Evolutionary conservation across 1,284 basidiomycete genomes (phyloP).

Genomic region (Marasmius sp.): DNA sequence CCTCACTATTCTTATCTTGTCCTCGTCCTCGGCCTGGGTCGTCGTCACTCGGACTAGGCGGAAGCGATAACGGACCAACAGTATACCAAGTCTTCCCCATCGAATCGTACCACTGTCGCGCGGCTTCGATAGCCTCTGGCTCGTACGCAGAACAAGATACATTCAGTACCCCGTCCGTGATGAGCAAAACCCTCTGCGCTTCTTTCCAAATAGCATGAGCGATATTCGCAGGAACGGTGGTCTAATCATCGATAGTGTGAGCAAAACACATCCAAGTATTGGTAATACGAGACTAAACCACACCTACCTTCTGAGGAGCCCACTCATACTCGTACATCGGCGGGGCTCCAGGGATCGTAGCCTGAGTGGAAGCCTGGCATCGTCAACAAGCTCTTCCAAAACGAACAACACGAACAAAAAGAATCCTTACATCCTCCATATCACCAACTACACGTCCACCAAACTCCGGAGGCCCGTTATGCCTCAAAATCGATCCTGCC

Average conservation of each 20-base stretch:
- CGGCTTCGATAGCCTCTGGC: neutral
- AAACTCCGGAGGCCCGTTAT: neutral
- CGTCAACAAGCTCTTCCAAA: no score
- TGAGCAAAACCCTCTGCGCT: neutral
- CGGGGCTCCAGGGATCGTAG: neutral
- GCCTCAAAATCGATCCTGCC: neutral
- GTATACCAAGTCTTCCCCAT: neutral
- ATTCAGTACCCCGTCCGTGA: neutral
- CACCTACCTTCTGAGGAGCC: neutral
- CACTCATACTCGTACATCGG: slow-evolving; percentile 2
- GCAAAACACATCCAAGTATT: no score
- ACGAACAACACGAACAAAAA: neutral
- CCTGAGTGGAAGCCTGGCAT: neutral
- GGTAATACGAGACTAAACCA: neutral
- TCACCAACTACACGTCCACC: neutral
- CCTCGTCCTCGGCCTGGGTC: no score
- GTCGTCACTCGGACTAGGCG: neutral
- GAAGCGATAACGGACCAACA: neutral
- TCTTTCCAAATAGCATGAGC: neutral
- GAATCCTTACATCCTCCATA: neutral
- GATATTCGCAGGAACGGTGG: neutral
- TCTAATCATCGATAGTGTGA: neutral
- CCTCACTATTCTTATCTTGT: neutral
- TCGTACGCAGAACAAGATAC: slow-evolving; percentile 1
- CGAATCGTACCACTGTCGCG: neutral